Percentiles rank a stretch among this genome's conserved stretches.
Evolutionary conservation across 495 filamentous ascomycete species (phyloP).

Genomic region (Daldinia loculata): DNA sequence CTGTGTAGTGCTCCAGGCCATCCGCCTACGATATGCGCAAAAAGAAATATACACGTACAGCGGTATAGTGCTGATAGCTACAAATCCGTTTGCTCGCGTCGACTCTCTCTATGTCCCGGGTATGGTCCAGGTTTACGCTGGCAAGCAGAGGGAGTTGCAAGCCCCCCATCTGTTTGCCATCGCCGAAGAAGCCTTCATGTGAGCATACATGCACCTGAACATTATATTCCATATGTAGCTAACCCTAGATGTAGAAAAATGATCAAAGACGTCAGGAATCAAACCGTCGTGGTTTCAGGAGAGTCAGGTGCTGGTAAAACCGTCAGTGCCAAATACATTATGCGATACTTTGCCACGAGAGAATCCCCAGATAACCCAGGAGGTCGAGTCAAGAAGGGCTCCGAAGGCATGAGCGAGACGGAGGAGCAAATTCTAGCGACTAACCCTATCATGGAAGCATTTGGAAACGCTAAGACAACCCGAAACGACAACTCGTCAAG

Average conservation of each 20-base stretch:
- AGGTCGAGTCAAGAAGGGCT: conserved; percentile 76
- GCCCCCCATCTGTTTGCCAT: conserved; percentile 99
- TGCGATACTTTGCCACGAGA: conserved; percentile 98
- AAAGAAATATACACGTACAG: conserved; percentile 99
- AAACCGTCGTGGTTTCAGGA: conserved; percentile 98
- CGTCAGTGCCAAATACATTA: conserved; percentile 99
- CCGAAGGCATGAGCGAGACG: conserved; percentile 94
- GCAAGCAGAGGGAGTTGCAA: conserved; percentile 94
- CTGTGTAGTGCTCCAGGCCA: conserved; percentile 87
- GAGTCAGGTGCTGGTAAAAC: conserved; percentile 99
- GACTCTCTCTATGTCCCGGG: conserved; percentile 98
- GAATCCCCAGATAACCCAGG: conserved; percentile 91
- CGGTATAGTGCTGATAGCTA: conserved; percentile 97
- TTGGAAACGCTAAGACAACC: conserved; percentile 98
- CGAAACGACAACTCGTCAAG: conserved; percentile 98
- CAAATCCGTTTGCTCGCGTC: conserved; percentile 97
- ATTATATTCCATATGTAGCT: conserved; percentile 16
- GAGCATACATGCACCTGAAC: conserved; percentile 49
- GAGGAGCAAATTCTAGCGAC: conserved; percentile 98
- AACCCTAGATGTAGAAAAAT: conserved; percentile 74
- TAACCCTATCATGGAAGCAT: conserved; percentile 99
- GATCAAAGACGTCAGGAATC: conserved; percentile 93
- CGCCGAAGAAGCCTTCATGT: conserved; percentile 98
- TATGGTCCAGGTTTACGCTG: conserved; percentile 99
- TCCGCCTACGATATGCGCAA: conserved; percentile 95